Percentiles rank a stretch among this genome's conserved stretches.
These are phyloP conservation scores for Fistulina hepatica DNA, from an alignment of 1,284 basidiomycete genomes.

Conservation along the genomic window DNA sequence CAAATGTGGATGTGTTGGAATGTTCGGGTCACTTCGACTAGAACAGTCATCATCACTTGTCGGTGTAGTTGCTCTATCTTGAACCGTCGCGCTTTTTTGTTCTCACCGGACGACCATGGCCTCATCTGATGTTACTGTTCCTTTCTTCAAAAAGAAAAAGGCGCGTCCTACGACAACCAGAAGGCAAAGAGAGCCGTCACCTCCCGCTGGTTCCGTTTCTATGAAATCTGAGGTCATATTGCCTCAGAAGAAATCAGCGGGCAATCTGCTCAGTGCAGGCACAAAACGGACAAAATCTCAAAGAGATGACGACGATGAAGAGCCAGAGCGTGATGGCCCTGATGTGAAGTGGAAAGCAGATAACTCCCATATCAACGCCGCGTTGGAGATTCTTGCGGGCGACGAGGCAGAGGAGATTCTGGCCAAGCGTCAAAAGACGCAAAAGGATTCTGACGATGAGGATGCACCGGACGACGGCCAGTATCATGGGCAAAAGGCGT, in stretches of 20 bases:
- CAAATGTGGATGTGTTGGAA: too few relatives aligned
- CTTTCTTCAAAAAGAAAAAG: slow-evolving; percentile 83
- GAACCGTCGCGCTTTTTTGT: too few relatives aligned
- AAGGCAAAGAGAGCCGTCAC: slow-evolving; percentile 55
- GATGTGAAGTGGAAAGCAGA: slow-evolving; percentile 71
- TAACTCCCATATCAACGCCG: slow-evolving; percentile 58
- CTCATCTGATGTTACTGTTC: slow-evolving; percentile 42
- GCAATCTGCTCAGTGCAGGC: slow-evolving; percentile 73
- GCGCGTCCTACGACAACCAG: slow-evolving; percentile 61
- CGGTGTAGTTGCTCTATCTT: too few relatives aligned
- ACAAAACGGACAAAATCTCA: slow-evolving; percentile 68
- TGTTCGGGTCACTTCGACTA: too few relatives aligned
- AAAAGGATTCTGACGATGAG: slow-evolving; percentile 41
- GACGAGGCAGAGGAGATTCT: slow-evolving; percentile 71
- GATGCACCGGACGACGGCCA: slow-evolving; percentile 73
- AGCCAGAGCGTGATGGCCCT: slow-evolving; percentile 48
- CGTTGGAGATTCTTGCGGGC: slow-evolving; percentile 62
- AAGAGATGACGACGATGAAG: slow-evolving; percentile 32
- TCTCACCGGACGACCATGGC: slow-evolving; percentile 22
- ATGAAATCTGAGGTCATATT: slow-evolving; percentile 63
- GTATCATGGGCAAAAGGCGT: slow-evolving; percentile 79
- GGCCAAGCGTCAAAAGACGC: slow-evolving; percentile 49
- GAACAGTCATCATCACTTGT: too few relatives aligned
- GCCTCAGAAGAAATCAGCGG: slow-evolving; percentile 54
- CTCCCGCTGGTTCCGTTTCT: slow-evolving; percentile 28